These are phyloP conservation scores for Parastagonospora nodorum DNA, from an alignment of 2,329 filamentous ascomycete species.

Conservation along the genomic window DNA sequence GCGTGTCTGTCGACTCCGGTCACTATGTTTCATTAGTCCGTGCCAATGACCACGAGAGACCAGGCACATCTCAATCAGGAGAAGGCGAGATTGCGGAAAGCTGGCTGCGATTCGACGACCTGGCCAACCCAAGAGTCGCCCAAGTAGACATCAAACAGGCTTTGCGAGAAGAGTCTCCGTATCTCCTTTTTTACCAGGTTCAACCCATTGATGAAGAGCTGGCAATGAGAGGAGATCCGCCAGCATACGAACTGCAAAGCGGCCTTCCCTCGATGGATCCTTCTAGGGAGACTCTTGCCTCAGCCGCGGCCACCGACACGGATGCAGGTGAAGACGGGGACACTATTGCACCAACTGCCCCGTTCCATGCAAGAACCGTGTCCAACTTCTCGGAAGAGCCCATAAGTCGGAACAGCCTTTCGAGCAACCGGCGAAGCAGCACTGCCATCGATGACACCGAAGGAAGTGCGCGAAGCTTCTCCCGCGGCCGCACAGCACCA, in stretches of 20 bases:
- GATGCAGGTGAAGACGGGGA: constrained; percentile 8
- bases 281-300: constrained; percentile 37
- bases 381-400: constrained; percentile 25
- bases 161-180: constrained; percentile 85
- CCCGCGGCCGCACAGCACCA: constrained; percentile 41
- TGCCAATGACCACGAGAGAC: constrained; percentile 57
- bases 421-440: constrained; percentile 48
- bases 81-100: constrained; percentile 48
- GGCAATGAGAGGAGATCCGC: constrained; percentile 45
- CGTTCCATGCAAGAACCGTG: constrained; percentile 17
- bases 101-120: constrained; percentile 93
- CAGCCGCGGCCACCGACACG: constrained; percentile 19
- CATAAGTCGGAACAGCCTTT: constrained; percentile 41
- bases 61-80: constrained; percentile 55
- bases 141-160: constrained; percentile 79
- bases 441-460: constrained; percentile 48
- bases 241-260: constrained; percentile 47
- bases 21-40: constrained; percentile 90
- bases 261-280: constrained; percentile 23
- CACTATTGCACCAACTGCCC: constrained; percentile 19
- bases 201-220: constrained; percentile 78
- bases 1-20: constrained; percentile 81
- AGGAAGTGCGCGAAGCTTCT: constrained; percentile 30
- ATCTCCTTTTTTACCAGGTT: constrained; percentile 94
- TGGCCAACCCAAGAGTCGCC: constrained; percentile 72